These are phyloP conservation scores for Pyronema domesticum DNA, from an alignment of 495 filamentous ascomycete genomes.

Conservation along the genomic window DNA sequence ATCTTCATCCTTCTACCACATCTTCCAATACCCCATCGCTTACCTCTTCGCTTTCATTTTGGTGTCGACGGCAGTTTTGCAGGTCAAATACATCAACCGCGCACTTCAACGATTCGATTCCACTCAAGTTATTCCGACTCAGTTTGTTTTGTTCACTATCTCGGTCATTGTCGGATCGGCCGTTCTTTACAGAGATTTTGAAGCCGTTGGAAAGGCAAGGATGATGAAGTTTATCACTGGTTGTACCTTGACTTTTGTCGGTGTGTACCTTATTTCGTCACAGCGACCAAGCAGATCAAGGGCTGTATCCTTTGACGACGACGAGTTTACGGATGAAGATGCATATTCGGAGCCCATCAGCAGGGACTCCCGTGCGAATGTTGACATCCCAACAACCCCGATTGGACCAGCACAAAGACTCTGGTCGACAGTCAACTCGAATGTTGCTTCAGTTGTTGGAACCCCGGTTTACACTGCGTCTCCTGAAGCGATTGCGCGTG, in stretches of 20 bases:
- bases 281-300: slow-evolving; percentile 30
- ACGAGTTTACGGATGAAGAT: slow-evolving; percentile 36
- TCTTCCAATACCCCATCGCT: slow-evolving; percentile 77
- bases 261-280: slow-evolving; percentile 83
- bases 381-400: not conserved
- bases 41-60: slow-evolving; percentile 67
- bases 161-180: slow-evolving; percentile 90
- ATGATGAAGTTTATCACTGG: slow-evolving; percentile 74
- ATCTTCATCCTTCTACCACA: slow-evolving; percentile 69
- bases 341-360: not conserved
- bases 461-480: not conserved
- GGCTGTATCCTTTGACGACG: slow-evolving; percentile 16
- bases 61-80: slow-evolving; percentile 70
- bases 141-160: slow-evolving; percentile 91
- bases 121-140: slow-evolving; percentile 89
- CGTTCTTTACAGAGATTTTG: slow-evolving; percentile 82
- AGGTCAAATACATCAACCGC: slow-evolving; percentile 90
- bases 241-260: slow-evolving; percentile 76
- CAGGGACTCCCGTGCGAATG: not conserved
- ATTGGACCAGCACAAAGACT: not conserved
- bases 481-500: not conserved
- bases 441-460: not conserved
- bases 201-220: slow-evolving; percentile 49
- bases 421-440: not conserved
- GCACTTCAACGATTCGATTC: slow-evolving; percentile 89